These are phyloP conservation scores for Podaxis sp. DNA, from an alignment of 768 basidiomycete species.

Conservation along the genomic window DNA sequence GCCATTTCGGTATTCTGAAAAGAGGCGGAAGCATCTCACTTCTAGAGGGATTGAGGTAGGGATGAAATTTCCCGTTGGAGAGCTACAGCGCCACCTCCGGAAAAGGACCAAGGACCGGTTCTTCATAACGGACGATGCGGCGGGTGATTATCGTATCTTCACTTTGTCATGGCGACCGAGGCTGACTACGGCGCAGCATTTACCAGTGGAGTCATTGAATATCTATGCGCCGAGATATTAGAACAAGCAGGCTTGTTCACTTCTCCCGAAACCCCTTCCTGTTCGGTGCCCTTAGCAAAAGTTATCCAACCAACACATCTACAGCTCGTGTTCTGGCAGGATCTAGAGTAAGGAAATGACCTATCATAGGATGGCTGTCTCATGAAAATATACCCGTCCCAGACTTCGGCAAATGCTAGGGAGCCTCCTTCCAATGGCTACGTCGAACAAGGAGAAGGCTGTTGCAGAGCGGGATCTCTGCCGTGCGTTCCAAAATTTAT, in stretches of 20 bases:
- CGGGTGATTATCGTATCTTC: slow-evolving; percentile 39
- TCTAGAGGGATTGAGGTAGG: slow-evolving; percentile 6
- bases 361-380: background rate
- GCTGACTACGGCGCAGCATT: slow-evolving; percentile 49
- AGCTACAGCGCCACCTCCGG: background rate
- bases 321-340: slow-evolving; percentile 2
- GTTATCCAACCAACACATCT: slow-evolving; percentile 9
- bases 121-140: slow-evolving; percentile 47
- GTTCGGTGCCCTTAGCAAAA: background rate
- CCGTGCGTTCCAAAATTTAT: slow-evolving; percentile 1
- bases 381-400: too few species aligned
- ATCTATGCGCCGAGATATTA: slow-evolving; percentile 83
- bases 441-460: background rate
- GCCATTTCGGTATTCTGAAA: background rate
- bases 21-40: background rate
- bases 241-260: slow-evolving; percentile 64
- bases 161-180: background rate
- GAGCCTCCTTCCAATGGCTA: background rate
- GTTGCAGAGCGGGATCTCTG: background rate
- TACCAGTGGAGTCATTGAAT: slow-evolving; percentile 84
- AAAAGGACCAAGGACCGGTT: background rate
- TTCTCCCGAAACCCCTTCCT: background rate
- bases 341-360: background rate
- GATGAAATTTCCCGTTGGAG: slow-evolving; percentile 5
- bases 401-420: slow-evolving; percentile 10